phyloP scores from a whole-genome alignment of 441 rosid genomes.

The Jatropha podagrica region DNA sequence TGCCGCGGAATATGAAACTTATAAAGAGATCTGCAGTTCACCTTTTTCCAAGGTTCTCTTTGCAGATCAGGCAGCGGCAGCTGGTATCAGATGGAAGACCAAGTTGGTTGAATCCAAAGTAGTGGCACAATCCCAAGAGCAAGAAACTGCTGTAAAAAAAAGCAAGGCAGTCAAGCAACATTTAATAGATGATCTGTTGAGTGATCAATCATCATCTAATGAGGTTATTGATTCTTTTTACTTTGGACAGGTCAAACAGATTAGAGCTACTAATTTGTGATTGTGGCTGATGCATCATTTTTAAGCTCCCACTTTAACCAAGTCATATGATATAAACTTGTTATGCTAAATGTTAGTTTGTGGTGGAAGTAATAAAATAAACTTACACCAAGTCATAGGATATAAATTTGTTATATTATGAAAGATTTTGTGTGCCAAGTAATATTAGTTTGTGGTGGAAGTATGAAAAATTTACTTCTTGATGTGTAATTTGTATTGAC shows the following conservation, averaged over 20 bases:
- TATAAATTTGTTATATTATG: too few species aligned
- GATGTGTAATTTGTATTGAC: too few species aligned
- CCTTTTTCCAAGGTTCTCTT: constrained; percentile 52
- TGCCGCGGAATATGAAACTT: constrained; percentile 68
- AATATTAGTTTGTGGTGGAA: too few species aligned
- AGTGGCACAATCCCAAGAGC: constrained; percentile 24
- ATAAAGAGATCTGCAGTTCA: constrained; percentile 80
- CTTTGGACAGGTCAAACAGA: neutral
- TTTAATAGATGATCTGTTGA: constrained; percentile 12
- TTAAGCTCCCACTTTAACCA: neutral
- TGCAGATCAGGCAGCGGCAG: constrained; percentile 80
- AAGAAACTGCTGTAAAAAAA: constrained; percentile 14
- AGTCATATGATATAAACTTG: neutral
- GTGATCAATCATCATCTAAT: constrained; percentile 17
- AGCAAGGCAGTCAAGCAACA: constrained; percentile 5
- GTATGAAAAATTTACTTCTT: too few species aligned
- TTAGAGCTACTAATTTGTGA: constrained; percentile 26
- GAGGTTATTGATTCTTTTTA: constrained; percentile 35
- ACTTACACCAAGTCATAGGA: neutral
- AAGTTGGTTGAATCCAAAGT: constrained; percentile 27
- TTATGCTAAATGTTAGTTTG: neutral
- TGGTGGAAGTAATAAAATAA: neutral
- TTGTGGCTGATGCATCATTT: neutral
- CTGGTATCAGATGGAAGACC: constrained; percentile 59
- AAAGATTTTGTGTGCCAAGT: too few species aligned